Conservation (phyloP, 768 basidiomycete species). For the Phlebiopsis flavidoalba region DNA sequence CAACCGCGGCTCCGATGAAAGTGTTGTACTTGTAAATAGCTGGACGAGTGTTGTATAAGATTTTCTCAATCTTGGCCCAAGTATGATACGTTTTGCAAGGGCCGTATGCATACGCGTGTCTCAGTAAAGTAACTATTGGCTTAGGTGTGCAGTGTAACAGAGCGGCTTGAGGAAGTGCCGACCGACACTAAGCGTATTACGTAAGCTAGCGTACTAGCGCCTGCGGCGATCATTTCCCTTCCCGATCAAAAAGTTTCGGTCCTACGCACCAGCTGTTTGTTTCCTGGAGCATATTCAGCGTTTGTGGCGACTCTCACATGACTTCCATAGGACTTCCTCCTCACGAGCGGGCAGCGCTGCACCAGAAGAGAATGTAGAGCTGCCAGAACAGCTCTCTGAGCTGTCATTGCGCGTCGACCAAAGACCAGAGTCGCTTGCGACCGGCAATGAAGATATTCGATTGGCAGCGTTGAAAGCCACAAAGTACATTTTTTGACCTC, state of each 20-base stretch:
- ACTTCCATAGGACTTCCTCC: neutral
- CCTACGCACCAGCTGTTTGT: neutral
- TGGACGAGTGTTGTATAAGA: no score
- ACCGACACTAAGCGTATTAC: neutral
- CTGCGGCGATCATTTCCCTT: neutral
- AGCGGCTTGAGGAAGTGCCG: no score
- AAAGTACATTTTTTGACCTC: slow-evolving; percentile 71
- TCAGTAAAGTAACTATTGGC: no score
- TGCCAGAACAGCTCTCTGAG: slow-evolving; percentile 39
- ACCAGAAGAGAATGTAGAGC: slow-evolving; percentile 9
- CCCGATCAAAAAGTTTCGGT: slow-evolving; percentile 7
- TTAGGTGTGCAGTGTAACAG: no score
- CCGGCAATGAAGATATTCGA: slow-evolving; percentile 48
- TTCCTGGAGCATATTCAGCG: neutral
- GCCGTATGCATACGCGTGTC: no score
- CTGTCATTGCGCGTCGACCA: slow-evolving; percentile 54
- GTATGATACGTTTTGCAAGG: no score
- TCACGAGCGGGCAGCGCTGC: neutral
- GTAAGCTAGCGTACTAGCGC: neutral
- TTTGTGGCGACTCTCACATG: neutral
- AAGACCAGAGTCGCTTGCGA: slow-evolving; percentile 49
- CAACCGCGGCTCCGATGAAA: no score
- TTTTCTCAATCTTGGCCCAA: no score
- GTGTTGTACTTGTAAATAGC: no score
- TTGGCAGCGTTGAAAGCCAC: slow-evolving; percentile 59